Evolutionary conservation across 2,329 filamentous ascomycete species (phyloP).

Genomic region (Cercospora sp.): DNA sequence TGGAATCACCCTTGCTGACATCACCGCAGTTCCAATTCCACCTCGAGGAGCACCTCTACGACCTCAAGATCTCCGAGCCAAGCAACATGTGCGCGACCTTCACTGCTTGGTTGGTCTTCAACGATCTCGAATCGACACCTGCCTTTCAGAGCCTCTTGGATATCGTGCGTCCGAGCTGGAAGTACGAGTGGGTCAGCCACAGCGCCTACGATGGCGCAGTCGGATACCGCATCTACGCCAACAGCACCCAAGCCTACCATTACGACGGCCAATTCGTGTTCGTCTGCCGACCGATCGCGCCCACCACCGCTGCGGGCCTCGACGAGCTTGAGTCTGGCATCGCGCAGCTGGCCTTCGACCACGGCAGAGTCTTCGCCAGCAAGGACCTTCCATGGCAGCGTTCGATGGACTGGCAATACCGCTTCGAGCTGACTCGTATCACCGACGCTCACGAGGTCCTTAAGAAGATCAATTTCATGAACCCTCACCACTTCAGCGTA

Average conservation of each 20-base stretch:
- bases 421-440: slow-evolving; percentile 34
- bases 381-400: slow-evolving; percentile 16
- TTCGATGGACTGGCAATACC: slow-evolving; percentile 25
- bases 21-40: slow-evolving; percentile 24
- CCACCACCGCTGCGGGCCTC: slow-evolving; percentile 19
- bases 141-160: not conserved
- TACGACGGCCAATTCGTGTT: slow-evolving; percentile 35
- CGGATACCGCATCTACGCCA: not conserved
- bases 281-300: slow-evolving; percentile 17
- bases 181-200: slow-evolving; percentile 22
- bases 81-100: slow-evolving; percentile 3
- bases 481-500: slow-evolving; percentile 21
- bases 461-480: slow-evolving; percentile 5
- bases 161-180: slow-evolving; percentile 16
- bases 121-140: slow-evolving; percentile 41
- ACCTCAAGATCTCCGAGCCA: slow-evolving; percentile 11
- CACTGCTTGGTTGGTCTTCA: slow-evolving; percentile 38
- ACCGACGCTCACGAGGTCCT: slow-evolving; percentile 27
- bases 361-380: slow-evolving; percentile 32
- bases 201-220: slow-evolving; percentile 24
- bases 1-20: not conserved
- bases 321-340: slow-evolving; percentile 15
- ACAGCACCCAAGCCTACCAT: not conserved
- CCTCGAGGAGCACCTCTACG: slow-evolving; percentile 17
- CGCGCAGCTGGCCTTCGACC: slow-evolving; percentile 21